Conservation (phyloP, 2,329 filamentous ascomycete species). For the Penicillium sp. region DNA sequence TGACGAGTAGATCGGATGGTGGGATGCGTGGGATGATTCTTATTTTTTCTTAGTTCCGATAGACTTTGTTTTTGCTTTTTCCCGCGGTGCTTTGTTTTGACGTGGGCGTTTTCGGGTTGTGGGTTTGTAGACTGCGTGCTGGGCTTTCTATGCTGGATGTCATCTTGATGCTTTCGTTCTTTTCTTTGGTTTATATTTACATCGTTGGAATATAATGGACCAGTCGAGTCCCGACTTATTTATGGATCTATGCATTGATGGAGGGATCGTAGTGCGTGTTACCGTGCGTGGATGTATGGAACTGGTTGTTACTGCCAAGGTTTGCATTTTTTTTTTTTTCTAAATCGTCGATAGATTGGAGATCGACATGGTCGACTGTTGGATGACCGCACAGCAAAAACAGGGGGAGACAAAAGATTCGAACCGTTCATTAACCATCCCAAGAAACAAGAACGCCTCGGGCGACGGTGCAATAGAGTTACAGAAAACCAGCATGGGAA, state of each 20-base stretch:
- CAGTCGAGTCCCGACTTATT: too few species aligned
- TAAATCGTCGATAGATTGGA: too few species aligned
- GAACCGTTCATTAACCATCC: slow-evolving; percentile 16
- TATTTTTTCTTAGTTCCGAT: slow-evolving; percentile 6
- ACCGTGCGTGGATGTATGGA: too few species aligned
- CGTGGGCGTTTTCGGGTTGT: slow-evolving; percentile 8
- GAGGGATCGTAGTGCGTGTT: too few species aligned
- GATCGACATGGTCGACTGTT: too few species aligned
- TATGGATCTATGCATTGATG: too few species aligned
- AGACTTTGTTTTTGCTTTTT: not conserved
- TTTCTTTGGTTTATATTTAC: slow-evolving; percentile 3
- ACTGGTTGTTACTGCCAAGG: too few species aligned
- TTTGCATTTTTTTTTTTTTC: too few species aligned
- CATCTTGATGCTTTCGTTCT: too few species aligned
- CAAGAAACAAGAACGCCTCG: slow-evolving; percentile 4
- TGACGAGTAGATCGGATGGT: slow-evolving; percentile 19
- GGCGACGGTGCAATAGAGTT: not conserved
- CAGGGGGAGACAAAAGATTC: slow-evolving; percentile 4
- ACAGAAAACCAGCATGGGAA: too few species aligned
- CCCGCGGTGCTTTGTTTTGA: not conserved
- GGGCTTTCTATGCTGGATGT: too few species aligned
- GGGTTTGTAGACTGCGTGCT: slow-evolving; percentile 5
- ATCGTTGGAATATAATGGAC: not conserved
- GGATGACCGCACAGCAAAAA: too few species aligned
- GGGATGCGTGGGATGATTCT: slow-evolving; percentile 25